Evolutionary conservation across 192 early-diverging fungal species (phyloP).

Genomic region (Backusella mclennaniae): DNA sequence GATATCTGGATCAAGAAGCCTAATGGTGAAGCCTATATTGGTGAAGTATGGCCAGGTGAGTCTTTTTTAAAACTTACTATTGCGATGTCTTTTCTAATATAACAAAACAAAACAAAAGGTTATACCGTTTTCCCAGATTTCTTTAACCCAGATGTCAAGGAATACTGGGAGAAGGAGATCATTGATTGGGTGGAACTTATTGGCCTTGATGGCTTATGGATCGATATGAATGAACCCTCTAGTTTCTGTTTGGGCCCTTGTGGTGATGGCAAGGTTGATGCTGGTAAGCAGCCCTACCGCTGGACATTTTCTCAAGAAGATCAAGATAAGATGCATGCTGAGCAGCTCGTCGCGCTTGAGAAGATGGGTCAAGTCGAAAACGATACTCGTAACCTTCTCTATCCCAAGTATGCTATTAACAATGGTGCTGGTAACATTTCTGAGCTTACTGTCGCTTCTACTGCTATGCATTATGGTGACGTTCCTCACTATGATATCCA

Average conservation of each 20-base stretch:
- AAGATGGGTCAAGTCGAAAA: background rate
- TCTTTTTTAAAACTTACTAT: background rate
- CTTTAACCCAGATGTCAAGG: constrained; percentile 47
- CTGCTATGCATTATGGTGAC: constrained; percentile 30
- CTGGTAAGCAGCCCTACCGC: constrained; percentile 17
- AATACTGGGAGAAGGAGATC: constrained; percentile 52
- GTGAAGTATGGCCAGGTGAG: constrained; percentile 41
- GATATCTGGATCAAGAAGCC: constrained; percentile 60
- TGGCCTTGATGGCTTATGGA: constrained; percentile 49
- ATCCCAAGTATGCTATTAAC: constrained; percentile 53
- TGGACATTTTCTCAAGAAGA: constrained; percentile 33
- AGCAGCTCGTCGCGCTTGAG: constrained; percentile 8
- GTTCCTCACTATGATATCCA: constrained; percentile 33
- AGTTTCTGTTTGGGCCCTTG: constrained; percentile 66
- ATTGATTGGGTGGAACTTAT: constrained; percentile 19
- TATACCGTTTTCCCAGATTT: constrained; percentile 69
- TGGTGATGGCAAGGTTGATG: constrained; percentile 30
- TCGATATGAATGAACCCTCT: constrained; percentile 71
- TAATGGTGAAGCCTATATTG: constrained; percentile 50
- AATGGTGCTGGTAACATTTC: constrained; percentile 46
- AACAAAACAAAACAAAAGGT: constrained; percentile 25
- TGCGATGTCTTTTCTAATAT: background rate
- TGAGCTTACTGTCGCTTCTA: constrained; percentile 46
- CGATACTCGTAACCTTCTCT: constrained; percentile 27
- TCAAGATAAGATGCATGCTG: constrained; percentile 34